A percentile compares a stretch with the other conserved stretches of the same genome.
Conservation (phyloP, 176 grass and related monocot species). For the Oryza punctata region DNA sequence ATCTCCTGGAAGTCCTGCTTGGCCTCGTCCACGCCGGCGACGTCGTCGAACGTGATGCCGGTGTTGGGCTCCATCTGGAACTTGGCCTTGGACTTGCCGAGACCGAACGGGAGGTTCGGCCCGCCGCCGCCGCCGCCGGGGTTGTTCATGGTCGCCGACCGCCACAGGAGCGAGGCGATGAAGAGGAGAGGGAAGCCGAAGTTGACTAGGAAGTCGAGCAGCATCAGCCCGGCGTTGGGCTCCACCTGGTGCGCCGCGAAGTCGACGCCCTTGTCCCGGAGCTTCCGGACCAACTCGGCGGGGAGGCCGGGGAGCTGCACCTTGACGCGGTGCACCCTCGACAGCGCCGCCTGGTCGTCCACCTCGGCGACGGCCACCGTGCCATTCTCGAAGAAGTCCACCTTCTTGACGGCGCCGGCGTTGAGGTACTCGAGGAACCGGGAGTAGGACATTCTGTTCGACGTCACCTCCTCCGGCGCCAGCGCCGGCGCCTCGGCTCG, state of each 20-base stretch:
- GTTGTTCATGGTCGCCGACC: slow-evolving; percentile 36
- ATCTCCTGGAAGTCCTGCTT: slow-evolving; percentile 94
- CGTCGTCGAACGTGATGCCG: slow-evolving; percentile 77
- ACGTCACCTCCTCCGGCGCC: slow-evolving; percentile 46
- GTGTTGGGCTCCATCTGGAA: slow-evolving; percentile 95
- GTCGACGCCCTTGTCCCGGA: slow-evolving; percentile 68
- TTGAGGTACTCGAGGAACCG: slow-evolving; percentile 76
- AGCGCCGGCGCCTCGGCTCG: slow-evolving; percentile 28
- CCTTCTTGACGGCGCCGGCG: slow-evolving; percentile 58
- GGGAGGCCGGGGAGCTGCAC: slow-evolving; percentile 71
- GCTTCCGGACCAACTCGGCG: slow-evolving; percentile 57
- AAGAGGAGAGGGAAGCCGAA: slow-evolving; percentile 67
- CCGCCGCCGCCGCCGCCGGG: slow-evolving; percentile 45
- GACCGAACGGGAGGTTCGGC: slow-evolving; percentile 62
- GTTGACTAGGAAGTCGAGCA: slow-evolving; percentile 61
- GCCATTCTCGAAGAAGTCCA: slow-evolving; percentile 76
- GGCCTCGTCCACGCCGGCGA: slow-evolving; percentile 80
- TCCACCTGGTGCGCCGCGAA: slow-evolving; percentile 60
- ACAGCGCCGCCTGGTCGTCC: slow-evolving; percentile 48
- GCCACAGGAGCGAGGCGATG: slow-evolving; percentile 50
- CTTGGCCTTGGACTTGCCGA: slow-evolving; percentile 73
- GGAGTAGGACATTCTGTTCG: slow-evolving; percentile 72
- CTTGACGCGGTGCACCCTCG: slow-evolving; percentile 54
- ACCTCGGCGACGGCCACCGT: slow-evolving; percentile 65
- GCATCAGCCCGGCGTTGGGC: slow-evolving; percentile 39